Percentiles rank a stretch among this genome's conserved stretches.
Conservation (phyloP, 768 basidiomycete species). For the Nidularia pulvinata region DNA sequence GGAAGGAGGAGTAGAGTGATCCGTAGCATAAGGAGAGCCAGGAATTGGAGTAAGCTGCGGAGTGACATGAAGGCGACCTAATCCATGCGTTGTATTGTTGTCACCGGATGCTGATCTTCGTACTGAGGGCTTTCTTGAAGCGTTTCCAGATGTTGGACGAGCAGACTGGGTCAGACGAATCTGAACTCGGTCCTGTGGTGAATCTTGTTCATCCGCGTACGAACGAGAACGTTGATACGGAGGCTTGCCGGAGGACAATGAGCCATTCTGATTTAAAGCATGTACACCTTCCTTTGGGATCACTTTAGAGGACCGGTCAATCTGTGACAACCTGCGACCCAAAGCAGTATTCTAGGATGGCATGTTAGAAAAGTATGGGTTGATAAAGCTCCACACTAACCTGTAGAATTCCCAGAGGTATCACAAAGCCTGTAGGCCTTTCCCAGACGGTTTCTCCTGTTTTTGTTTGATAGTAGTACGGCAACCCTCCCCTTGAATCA, state of each 20-base stretch:
- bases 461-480: slow-evolving; percentile 95
- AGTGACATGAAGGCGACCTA: slow-evolving; percentile 27
- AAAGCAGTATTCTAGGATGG: slow-evolving; percentile 63
- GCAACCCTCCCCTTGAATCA: slow-evolving; percentile 77
- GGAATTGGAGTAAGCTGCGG: slow-evolving; percentile 64
- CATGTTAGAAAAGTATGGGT: slow-evolving; percentile 2
- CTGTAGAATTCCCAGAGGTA: slow-evolving; percentile 89
- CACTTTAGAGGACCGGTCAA: slow-evolving; percentile 37
- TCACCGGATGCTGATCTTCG: slow-evolving; percentile 27
- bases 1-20: slow-evolving; percentile 58
- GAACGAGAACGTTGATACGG: slow-evolving; percentile 32
- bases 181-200: slow-evolving; percentile 13
- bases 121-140: slow-evolving; percentile 11
- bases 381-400: slow-evolving; percentile 29
- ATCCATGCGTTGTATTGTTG: slow-evolving; percentile 6
- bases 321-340: slow-evolving; percentile 67
- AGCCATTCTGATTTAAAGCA: background rate
- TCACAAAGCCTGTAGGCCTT: slow-evolving; percentile 86
- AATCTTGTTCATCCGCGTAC: slow-evolving; percentile 30
- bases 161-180: slow-evolving; percentile 25
- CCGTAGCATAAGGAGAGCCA: slow-evolving; percentile 67
- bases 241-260: background rate
- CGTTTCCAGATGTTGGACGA: slow-evolving; percentile 18
- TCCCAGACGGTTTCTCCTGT: slow-evolving; percentile 93
- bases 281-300: slow-evolving; percentile 13